These are phyloP conservation scores for Volutella citrinella DNA, from an alignment of 2,329 filamentous ascomycete genomes.

Conservation along the genomic window DNA sequence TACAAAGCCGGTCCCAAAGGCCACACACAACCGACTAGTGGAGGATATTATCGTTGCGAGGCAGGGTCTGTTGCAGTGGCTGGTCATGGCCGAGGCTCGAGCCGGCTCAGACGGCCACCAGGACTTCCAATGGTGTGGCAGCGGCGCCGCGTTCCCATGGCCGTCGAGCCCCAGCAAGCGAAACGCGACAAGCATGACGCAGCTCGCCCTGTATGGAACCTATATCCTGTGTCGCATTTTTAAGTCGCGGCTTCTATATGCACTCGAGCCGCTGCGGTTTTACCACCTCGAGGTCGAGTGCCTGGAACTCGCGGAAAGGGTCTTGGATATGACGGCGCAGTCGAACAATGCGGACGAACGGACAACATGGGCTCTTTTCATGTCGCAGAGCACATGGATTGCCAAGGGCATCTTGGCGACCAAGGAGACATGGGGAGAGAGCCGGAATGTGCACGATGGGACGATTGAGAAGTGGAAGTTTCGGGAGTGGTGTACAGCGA, in stretches of 20 bases:
- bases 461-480: conserved; percentile 11
- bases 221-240: conserved; percentile 10
- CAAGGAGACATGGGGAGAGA: conserved; percentile 2
- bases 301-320: conserved; percentile 4
- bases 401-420: conserved; percentile 7
- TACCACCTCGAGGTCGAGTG: conserved; percentile 5
- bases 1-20: conserved; percentile 1
- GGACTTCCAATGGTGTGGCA: too few species aligned
- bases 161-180: not conserved
- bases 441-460: not conserved
- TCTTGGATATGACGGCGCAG: conserved; percentile 1
- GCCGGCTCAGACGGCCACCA: too few species aligned
- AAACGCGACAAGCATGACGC: not conserved
- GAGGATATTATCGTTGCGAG: not conserved
- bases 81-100: not conserved
- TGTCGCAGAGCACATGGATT: conserved; percentile 11
- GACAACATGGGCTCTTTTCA: conserved; percentile 3
- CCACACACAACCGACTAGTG: not conserved
- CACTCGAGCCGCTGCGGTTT: conserved; percentile 4
- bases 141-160: conserved; percentile 5
- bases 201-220: conserved; percentile 7
- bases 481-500: conserved; percentile 7
- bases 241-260: conserved; percentile 6
- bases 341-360: not conserved
- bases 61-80: conserved; percentile 4